These are phyloP conservation scores for Loxodes magnus DNA, from an alignment of 73 alveolate genomes.

Conservation along the genomic window DNA sequence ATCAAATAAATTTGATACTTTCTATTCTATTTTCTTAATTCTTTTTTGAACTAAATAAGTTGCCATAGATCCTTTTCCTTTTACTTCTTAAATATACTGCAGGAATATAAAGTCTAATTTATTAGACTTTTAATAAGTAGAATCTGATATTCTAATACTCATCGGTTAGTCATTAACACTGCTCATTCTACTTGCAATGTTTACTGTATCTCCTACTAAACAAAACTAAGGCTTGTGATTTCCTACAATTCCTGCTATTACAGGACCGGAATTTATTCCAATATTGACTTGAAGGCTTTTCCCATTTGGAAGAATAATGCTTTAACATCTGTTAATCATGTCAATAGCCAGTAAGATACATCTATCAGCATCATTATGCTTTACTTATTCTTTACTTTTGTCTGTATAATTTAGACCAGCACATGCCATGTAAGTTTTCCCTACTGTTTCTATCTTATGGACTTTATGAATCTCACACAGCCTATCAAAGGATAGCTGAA, in stretches of 20 bases:
- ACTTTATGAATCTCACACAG: slow-evolving; percentile 33
- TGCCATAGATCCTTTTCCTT: neutral
- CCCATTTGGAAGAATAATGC: neutral
- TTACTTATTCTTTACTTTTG: slow-evolving; percentile 7
- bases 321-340: neutral
- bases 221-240: slow-evolving; percentile 93
- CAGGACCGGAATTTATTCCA: slow-evolving; percentile 95
- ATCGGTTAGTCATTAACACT: slow-evolving; percentile 34
- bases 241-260: slow-evolving; percentile 96
- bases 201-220: slow-evolving; percentile 95
- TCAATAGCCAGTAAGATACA: neutral
- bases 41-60: slow-evolving; percentile 5
- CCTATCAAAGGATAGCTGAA: slow-evolving; percentile 52
- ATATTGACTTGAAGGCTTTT: slow-evolving; percentile 45
- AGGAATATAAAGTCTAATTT: neutral
- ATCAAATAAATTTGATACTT: slow-evolving; percentile 40
- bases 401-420: slow-evolving; percentile 59
- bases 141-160: neutral
- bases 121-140: neutral
- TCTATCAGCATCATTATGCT: slow-evolving; percentile 2
- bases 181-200: slow-evolving; percentile 95
- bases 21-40: no score
- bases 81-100: slow-evolving; percentile 7
- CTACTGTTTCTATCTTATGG: slow-evolving; percentile 62
- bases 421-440: slow-evolving; percentile 65